phyloP scores from a whole-genome alignment of 2,329 filamentous ascomycete species.

The Fusarium dlaminii region DNA sequence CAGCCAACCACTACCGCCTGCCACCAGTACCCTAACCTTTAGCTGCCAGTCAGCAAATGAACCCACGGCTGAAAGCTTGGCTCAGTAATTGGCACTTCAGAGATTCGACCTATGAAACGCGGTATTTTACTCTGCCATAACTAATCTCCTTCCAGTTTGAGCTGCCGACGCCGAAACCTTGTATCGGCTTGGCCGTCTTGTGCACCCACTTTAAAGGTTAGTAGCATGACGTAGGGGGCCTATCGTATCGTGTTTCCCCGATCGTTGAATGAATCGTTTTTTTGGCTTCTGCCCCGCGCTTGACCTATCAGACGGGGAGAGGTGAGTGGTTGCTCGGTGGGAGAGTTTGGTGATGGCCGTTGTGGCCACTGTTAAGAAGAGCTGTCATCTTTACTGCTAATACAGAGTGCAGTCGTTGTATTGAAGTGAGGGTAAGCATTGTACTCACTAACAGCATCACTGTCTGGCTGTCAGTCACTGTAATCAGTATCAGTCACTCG shows the following conservation, averaged over 20 bases:
- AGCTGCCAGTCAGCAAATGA: neutral
- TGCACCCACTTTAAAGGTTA: conserved; percentile 8
- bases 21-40: neutral
- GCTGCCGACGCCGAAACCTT: conserved; percentile 31
- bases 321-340: neutral
- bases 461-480: neutral
- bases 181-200: conserved; percentile 34
- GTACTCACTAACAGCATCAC: neutral
- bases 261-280: conserved; percentile 1
- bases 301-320: neutral
- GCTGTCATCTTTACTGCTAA: neutral
- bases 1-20: neutral
- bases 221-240: conserved; percentile 20
- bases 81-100: neutral
- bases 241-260: neutral
- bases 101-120: neutral
- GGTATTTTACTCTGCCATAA: neutral
- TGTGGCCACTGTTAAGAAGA: neutral
- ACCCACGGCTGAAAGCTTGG: conserved; percentile 22
- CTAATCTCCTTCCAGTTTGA: conserved; percentile 28
- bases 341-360: neutral
- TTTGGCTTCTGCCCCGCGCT: neutral
- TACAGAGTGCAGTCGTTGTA: neutral
- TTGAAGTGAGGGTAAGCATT: neutral
- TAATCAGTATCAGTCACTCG: neutral